Percentiles rank a stretch among this genome's conserved stretches.
Conservation (phyloP, 1,139 yeast species). For the Yamadazyma atlantica region DNA sequence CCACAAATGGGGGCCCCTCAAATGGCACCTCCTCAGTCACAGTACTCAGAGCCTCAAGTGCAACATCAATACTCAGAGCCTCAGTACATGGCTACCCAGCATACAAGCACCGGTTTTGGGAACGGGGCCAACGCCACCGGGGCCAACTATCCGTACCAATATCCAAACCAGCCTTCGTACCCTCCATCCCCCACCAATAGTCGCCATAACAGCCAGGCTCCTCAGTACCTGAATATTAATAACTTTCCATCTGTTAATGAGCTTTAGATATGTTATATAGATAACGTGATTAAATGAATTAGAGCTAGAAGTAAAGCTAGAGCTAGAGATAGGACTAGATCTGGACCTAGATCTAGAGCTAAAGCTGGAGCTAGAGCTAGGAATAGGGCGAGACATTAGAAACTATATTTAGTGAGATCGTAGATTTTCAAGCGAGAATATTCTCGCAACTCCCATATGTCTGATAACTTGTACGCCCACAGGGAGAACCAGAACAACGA, state of each 20-base stretch:
- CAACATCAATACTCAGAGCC: not conserved
- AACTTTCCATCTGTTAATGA: conserved; percentile 31
- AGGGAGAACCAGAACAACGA: conserved; percentile 48
- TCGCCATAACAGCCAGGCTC: not conserved
- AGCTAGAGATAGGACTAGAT: too few species aligned
- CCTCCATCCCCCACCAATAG: conserved; percentile 2
- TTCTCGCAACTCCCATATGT: conserved; percentile 26
- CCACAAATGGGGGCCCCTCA: conserved; percentile 2
- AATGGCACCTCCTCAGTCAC: not conserved
- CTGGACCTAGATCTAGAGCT: too few species aligned
- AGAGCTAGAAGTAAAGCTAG: too few species aligned
- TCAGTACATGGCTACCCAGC: conserved; percentile 10
- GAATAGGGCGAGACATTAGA: too few species aligned
- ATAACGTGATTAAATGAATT: too few species aligned
- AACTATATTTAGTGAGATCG: not conserved
- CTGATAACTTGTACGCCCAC: conserved; percentile 40
- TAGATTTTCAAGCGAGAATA: not conserved
- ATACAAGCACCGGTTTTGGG: conserved; percentile 18
- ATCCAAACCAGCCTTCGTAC: not conserved
- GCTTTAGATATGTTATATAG: conserved; percentile 10
- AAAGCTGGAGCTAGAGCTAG: too few species aligned
- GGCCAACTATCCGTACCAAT: conserved; percentile 4
- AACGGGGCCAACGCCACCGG: conserved; percentile 7
- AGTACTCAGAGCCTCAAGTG: conserved; percentile 2
- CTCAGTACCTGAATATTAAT: conserved; percentile 33